phyloP scores from a whole-genome alignment of 305 asterid genomes.

The Solanum aculeatissimum region DNA sequence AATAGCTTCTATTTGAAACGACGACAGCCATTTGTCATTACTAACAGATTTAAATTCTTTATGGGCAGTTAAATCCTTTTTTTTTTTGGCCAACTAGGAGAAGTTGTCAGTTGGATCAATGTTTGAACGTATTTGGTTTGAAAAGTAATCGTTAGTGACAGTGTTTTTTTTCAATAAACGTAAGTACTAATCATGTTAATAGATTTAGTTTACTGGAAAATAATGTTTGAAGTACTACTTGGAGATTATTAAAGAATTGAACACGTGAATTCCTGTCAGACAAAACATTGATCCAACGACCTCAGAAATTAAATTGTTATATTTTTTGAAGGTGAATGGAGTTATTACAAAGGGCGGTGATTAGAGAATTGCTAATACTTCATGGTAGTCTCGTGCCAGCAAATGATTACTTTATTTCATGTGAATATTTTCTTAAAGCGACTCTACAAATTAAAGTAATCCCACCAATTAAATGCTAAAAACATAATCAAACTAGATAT shows the following conservation, averaged over 20 bases:
- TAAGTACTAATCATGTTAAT: not conserved
- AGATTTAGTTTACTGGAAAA: not conserved
- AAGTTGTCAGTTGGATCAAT: not conserved
- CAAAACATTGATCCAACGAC: not conserved
- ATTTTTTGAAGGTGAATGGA: not conserved
- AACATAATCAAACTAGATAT: not conserved
- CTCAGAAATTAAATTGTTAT: not conserved
- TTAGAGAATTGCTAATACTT: not conserved
- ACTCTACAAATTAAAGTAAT: not conserved
- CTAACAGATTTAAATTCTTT: too few relatives aligned
- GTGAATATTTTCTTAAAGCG: not conserved
- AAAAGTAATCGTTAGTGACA: not conserved
- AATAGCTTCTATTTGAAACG: not conserved
- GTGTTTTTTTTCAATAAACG: not conserved
- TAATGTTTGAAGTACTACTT: not conserved
- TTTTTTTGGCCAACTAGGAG: not conserved
- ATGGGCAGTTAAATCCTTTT: not conserved
- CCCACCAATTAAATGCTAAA: not conserved
- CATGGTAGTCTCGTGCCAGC: not conserved
- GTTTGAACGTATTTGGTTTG: not conserved
- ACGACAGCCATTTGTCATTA: not conserved
- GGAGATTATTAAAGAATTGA: not conserved
- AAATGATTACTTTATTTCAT: not conserved
- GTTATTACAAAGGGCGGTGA: not conserved
- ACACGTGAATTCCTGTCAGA: not conserved